phyloP scores from a whole-genome alignment of 768 basidiomycete genomes.

The Exsudoporus frostii region DNA sequence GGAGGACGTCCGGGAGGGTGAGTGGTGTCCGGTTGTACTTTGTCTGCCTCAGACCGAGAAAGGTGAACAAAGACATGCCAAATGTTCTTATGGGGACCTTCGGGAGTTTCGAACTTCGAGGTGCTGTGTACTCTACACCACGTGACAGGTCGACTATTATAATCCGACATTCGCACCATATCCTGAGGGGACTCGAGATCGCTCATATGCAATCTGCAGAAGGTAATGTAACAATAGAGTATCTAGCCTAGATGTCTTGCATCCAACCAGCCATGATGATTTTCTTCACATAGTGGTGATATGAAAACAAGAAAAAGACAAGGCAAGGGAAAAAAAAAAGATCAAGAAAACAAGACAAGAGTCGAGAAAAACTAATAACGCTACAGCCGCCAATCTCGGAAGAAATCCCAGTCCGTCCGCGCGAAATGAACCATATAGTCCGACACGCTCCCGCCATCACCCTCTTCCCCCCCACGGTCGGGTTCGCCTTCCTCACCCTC shows the following conservation, averaged over 20 bases:
- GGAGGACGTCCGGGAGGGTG: conserved; percentile 28
- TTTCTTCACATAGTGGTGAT: conserved; percentile 6
- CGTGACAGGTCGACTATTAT: conserved; percentile 10
- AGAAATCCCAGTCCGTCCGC: conserved; percentile 60
- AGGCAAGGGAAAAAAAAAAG: too few relatives aligned
- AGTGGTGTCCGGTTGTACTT: conserved; percentile 23
- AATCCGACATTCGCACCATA: too few relatives aligned
- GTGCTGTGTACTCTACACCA: background rate
- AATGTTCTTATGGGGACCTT: too few relatives aligned
- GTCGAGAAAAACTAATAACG: background rate
- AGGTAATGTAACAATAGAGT: conserved; percentile 19
- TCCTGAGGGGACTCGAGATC: too few relatives aligned
- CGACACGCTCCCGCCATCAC: conserved; percentile 69
- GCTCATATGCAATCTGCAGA: background rate
- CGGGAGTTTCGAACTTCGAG: too few relatives aligned
- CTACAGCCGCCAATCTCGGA: conserved; percentile 67
- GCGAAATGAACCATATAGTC: conserved; percentile 83
- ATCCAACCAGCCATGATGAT: background rate
- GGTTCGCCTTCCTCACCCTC: conserved; percentile 40
- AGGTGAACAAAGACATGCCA: conserved; percentile 30
- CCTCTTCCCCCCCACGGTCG: conserved; percentile 36
- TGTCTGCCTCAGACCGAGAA: conserved; percentile 24
- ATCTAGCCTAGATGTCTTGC: conserved; percentile 3
- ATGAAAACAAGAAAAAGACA: background rate
- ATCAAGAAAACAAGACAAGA: background rate